These are phyloP conservation scores for Candida sanyaensis DNA, from an alignment of 1,139 yeast species.

Conservation along the genomic window DNA sequence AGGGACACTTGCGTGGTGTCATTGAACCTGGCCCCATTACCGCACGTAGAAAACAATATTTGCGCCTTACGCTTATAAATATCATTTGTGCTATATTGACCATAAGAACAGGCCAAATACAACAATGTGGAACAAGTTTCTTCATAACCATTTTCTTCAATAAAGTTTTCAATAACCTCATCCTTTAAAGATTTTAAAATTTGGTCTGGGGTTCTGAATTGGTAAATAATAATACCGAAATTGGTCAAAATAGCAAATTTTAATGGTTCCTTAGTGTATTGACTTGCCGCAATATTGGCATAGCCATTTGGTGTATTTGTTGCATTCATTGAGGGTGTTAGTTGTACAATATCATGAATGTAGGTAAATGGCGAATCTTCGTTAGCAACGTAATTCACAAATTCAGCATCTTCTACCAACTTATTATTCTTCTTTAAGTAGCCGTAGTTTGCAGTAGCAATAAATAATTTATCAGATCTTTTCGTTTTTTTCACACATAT, in stretches of 20 bases:
- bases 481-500: constrained; percentile 51
- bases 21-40: constrained; percentile 52
- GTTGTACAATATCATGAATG: constrained; percentile 71
- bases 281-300: constrained; percentile 82
- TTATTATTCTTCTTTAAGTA: constrained; percentile 69
- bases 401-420: constrained; percentile 81
- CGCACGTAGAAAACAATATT: constrained; percentile 54
- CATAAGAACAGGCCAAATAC: constrained; percentile 76
- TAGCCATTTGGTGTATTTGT: constrained; percentile 75
- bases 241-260: constrained; percentile 82
- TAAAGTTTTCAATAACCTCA: constrained; percentile 50
- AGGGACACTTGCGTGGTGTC: constrained; percentile 18
- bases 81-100: constrained; percentile 53
- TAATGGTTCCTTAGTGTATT: constrained; percentile 63
- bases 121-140: constrained; percentile 90
- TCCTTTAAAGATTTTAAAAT: constrained; percentile 69
- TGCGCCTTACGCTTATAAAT: constrained; percentile 49
- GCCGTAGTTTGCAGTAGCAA: constrained; percentile 84
- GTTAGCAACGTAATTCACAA: constrained; percentile 52
- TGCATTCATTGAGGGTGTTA: constrained; percentile 72
- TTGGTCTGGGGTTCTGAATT: constrained; percentile 78
- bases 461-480: constrained; percentile 57
- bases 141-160: constrained; percentile 51
- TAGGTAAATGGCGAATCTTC: constrained; percentile 30
- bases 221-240: constrained; percentile 74